Evolutionary conservation across 192 early-diverging fungal species (phyloP), one percentile per base, ranked within the genome.

Genomic region (Podila horticola): DNA sequence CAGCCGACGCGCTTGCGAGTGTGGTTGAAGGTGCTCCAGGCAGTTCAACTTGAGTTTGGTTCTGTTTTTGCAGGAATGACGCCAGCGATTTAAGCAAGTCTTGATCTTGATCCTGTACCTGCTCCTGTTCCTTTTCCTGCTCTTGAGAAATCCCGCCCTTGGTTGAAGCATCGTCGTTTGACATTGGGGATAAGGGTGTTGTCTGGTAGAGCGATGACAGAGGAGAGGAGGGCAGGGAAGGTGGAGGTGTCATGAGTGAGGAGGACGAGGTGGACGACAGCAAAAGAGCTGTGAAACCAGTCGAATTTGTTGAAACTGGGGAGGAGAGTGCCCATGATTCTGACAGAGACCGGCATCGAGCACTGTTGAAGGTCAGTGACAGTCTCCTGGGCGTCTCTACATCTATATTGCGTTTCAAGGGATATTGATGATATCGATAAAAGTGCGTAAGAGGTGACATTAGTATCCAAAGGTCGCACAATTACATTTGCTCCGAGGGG

Each of bases 351-450:
- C 52, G 52, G 52, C 52, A 26, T n/a, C 52, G 52, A 55, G 24
- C 9, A 6, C n/a, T 26, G 52, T 2, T 22, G n/a, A 26, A 55
- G 20, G 24, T 11, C 24, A n/a, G 52, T 2, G 24, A 55, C 52
- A 55, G 52, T 24, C 52, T 24, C n/a, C 52, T 22, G 24, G 52
- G 24, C 52, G 6, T 55, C n/a, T 12, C 41, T 15, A 45, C 24
- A 9, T 55, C 52, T 55, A 55, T 55, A 55, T 55, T 55, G 24
- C 52, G 52, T 55, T 55, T 55, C 52, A 55, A 55, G 52, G 20
- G 20, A 58, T 26, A 28, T n/a, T 11, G 55, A 58, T n/a, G 26
- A 58, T 26, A 28, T n/a, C 3, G 55, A 58, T n/a, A 12, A 22
- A 58, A 58, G n/a, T 26, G 26, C n/a, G 6, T n/a, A 55, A 55